Percentiles rank a stretch among this genome's conserved stretches.
Conservation (phyloP, 2,329 filamentous ascomycete genomes). For the Alternaria infectoria region DNA sequence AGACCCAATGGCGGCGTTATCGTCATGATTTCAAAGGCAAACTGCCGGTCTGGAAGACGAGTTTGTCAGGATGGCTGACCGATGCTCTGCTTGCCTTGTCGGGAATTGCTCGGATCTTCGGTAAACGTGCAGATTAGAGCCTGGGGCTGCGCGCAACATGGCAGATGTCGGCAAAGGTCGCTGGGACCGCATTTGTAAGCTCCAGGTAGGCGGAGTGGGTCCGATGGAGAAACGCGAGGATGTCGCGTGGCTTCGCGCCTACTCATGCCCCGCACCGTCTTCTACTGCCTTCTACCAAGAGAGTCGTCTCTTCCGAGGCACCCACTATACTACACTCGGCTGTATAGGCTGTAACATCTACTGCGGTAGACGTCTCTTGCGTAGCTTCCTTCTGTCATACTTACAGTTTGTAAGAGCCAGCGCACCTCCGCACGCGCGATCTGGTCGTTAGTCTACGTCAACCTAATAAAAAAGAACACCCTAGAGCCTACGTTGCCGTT, state of each 20-base stretch:
- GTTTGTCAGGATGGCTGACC: background rate
- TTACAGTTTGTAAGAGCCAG: background rate
- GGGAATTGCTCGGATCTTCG: constrained; percentile 1
- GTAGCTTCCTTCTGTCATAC: background rate
- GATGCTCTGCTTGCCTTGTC: background rate
- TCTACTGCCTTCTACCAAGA: constrained; percentile 5
- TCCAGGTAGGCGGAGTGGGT: background rate
- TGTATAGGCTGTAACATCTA: background rate
- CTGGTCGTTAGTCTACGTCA: background rate
- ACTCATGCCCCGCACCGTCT: constrained; percentile 1
- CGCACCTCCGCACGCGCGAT: background rate
- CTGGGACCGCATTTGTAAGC: constrained; percentile 13
- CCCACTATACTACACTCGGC: background rate
- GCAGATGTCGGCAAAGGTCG: background rate
- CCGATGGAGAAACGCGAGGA: constrained; percentile 2
- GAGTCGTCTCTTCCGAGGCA: background rate
- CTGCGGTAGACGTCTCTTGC: background rate
- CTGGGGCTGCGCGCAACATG: background rate
- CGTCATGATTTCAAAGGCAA: background rate
- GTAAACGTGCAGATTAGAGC: background rate
- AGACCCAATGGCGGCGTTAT: background rate
- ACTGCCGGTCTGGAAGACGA: background rate
- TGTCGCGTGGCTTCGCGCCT: constrained; percentile 5
- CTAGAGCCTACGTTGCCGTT: fast-evolving
- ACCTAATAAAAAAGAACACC: background rate